These are phyloP conservation scores for Blastobotrys peoriensis DNA, from an alignment of 805 yeast genomes.

Conservation along the genomic window DNA sequence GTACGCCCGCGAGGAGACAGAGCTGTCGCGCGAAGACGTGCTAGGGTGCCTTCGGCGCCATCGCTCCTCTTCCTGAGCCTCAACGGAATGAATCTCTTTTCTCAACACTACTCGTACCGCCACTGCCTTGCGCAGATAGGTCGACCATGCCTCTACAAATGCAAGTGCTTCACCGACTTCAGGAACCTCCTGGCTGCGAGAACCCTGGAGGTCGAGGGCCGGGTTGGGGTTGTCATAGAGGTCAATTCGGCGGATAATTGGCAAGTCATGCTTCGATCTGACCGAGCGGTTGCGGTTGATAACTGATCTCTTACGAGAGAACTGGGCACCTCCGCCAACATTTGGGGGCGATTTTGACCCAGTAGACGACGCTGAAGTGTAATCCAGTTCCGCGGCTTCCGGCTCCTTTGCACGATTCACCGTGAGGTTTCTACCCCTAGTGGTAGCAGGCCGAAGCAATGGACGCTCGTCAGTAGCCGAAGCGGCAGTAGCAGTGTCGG, in stretches of 20 bases:
- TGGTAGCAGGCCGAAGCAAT: background rate
- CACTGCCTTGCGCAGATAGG: conserved; percentile 27
- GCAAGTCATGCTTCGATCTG: background rate
- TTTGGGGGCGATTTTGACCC: background rate
- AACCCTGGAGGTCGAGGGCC: conserved; percentile 2
- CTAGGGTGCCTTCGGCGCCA: conserved; percentile 6
- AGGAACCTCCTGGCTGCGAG: background rate
- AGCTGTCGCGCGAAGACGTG: background rate
- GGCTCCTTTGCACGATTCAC: too few species aligned
- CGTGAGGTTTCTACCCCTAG: too few species aligned
- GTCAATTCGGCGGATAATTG: conserved; percentile 7
- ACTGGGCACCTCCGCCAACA: background rate
- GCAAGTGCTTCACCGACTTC: conserved; percentile 26
- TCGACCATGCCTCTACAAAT: conserved; percentile 29
- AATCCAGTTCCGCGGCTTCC: background rate
- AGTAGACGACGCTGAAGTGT: background rate
- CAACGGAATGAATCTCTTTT: conserved; percentile 20
- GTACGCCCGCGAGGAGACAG: background rate
- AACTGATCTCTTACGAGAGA: background rate
- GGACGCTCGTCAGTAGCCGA: background rate
- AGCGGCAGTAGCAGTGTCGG: background rate
- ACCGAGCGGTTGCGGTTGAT: background rate
- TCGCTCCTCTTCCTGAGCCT: conserved; percentile 16
- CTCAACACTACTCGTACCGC: conserved; percentile 27
- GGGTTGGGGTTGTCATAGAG: conserved; percentile 10